These are phyloP conservation scores for Neofusicoccum ribis DNA, from an alignment of 2,329 filamentous ascomycete genomes.

Conservation along the genomic window DNA sequence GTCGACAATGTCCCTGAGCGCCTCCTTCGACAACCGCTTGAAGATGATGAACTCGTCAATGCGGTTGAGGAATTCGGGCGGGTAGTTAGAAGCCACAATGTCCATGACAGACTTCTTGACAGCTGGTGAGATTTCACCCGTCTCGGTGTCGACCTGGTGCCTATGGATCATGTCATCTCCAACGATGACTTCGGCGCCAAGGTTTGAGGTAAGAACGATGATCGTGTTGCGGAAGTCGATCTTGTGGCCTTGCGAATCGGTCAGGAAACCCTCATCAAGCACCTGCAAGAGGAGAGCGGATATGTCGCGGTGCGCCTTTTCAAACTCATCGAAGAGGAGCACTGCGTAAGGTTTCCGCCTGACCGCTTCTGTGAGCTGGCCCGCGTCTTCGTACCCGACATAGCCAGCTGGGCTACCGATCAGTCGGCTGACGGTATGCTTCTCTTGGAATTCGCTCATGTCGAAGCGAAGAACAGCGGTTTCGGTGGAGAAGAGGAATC, in stretches of 20 bases:
- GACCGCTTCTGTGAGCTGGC: constrained; percentile 93
- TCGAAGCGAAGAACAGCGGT: constrained; percentile 90
- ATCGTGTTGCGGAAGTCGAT: constrained; percentile 96
- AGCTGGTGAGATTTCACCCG: constrained; percentile 70
- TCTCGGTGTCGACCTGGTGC: constrained; percentile 58
- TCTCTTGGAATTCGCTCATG: constrained; percentile 97
- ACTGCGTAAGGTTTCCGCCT: constrained; percentile 94
- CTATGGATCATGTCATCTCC: constrained; percentile 67
- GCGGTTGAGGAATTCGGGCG: constrained; percentile 94
- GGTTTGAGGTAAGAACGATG: constrained; percentile 93
- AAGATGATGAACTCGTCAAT: constrained; percentile 98
- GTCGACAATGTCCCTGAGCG: constrained; percentile 88
- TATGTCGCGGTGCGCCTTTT: constrained; percentile 95
- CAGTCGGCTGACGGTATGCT: constrained; percentile 89
- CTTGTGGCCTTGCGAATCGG: constrained; percentile 92
- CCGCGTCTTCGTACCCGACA: constrained; percentile 94
- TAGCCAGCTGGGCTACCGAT: constrained; percentile 94
- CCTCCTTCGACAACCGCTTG: constrained; percentile 75
- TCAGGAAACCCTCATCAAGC: constrained; percentile 92
- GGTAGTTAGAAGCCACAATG: constrained; percentile 71
- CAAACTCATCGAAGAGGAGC: constrained; percentile 93
- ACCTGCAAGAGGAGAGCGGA: constrained; percentile 90
- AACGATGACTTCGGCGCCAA: constrained; percentile 89
- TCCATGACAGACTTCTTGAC: constrained; percentile 85
- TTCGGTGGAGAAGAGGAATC: constrained; percentile 90